Conservation (phyloP, 441 rosid species). For the Pelargonium australe region DNA sequence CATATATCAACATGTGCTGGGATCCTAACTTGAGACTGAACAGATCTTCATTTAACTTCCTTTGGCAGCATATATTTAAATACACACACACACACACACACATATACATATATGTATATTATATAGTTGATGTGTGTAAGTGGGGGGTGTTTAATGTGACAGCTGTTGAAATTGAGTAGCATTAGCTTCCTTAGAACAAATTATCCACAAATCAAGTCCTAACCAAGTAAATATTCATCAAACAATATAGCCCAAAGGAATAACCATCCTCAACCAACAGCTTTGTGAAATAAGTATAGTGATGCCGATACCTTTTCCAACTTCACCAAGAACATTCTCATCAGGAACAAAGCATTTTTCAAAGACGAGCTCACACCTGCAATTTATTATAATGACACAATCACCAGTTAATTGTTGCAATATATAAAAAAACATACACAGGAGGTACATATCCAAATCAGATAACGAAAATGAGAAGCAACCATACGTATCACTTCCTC, state of each 20-base stretch:
- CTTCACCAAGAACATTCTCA: constrained; percentile 79
- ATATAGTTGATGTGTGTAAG: too few relatives aligned
- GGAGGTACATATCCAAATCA: constrained; percentile 14
- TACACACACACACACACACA: too few relatives aligned
- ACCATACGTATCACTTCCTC: constrained; percentile 90
- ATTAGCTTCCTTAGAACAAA: background rate
- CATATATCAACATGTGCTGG: background rate
- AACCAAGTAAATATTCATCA: background rate
- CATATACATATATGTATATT: too few relatives aligned
- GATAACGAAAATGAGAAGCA: constrained; percentile 22
- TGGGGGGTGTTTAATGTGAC: too few relatives aligned
- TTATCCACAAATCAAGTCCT: background rate
- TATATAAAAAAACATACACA: constrained; percentile 24
- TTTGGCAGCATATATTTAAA: too few relatives aligned
- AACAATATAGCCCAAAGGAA: background rate
- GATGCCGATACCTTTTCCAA: constrained; percentile 73
- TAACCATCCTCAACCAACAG: background rate
- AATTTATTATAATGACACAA: background rate
- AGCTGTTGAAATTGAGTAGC: too few relatives aligned
- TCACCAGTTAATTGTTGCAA: constrained; percentile 22
- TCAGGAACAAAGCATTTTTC: constrained; percentile 87
- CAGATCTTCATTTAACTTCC: background rate
- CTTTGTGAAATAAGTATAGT: background rate
- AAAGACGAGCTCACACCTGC: constrained; percentile 93
- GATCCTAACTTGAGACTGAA: background rate